Conservation (phyloP, 2,329 filamentous ascomycete species). For the Colletotrichum sp. region DNA sequence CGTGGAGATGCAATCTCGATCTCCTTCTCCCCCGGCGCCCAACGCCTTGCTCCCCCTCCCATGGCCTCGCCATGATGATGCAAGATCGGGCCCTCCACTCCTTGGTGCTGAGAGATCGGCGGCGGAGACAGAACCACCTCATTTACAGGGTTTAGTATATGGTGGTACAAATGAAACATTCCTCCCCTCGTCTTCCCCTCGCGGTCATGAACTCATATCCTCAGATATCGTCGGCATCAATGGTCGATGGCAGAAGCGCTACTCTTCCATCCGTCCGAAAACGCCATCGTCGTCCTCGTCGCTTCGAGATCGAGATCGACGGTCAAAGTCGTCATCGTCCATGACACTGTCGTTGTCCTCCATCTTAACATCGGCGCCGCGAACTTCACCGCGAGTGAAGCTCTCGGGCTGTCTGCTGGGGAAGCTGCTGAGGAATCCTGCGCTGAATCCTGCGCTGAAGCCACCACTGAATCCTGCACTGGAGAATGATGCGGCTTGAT, state of each 20-base stretch:
- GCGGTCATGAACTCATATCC: conserved; percentile 25
- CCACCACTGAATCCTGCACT: conserved; percentile 56
- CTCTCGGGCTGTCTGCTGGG: conserved; percentile 67
- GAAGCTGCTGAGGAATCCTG: conserved; percentile 69
- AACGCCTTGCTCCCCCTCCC: conserved; percentile 7
- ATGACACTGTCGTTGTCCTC: conserved; percentile 68
- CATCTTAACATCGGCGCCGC: conserved; percentile 68
- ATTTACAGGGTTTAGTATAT: conserved; percentile 46
- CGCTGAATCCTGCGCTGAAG: conserved; percentile 58
- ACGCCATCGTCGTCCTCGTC: conserved; percentile 95
- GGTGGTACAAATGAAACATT: conserved; percentile 56
- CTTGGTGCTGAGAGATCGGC: conserved; percentile 70
- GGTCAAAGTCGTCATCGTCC: conserved; percentile 72
- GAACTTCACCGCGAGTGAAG: conserved; percentile 66
- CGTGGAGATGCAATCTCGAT: conserved; percentile 58
- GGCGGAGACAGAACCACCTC: conserved; percentile 67
- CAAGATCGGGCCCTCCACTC: conserved; percentile 59
- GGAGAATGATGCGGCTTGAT: conserved; percentile 61
- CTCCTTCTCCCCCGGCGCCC: conserved; percentile 1
- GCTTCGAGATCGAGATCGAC: conserved; percentile 66
- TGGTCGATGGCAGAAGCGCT: conserved; percentile 24
- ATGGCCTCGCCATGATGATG: conserved; percentile 14
- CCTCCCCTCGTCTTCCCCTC: conserved; percentile 28
- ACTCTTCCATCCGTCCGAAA: conserved; percentile 97
- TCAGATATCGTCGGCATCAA: conserved; percentile 22